Conservation (phyloP, 305 asterid genomes). For the Fraxinus baroniana region DNA sequence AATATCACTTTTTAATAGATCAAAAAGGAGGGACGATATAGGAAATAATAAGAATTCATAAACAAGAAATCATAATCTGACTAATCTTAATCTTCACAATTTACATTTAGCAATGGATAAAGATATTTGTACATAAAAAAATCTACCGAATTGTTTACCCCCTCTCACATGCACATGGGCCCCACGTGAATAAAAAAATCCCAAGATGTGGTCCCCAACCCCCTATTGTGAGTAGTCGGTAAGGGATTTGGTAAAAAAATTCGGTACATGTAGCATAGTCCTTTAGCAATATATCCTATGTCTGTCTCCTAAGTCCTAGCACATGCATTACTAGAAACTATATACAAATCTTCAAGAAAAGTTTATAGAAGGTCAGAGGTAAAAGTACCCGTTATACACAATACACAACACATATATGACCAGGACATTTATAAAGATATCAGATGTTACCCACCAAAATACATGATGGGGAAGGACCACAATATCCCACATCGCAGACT, state of each 20-base stretch:
- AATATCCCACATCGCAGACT: not conserved
- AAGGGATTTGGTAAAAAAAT: too few relatives aligned
- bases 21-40: not conserved
- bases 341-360: not conserved
- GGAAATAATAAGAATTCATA: not conserved
- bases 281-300: not conserved
- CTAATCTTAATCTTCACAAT: not conserved
- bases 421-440: not conserved
- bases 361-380: not conserved
- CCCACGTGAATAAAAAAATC: too few relatives aligned
- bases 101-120: not conserved
- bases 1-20: not conserved
- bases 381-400: not conserved
- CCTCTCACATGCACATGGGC: too few relatives aligned
- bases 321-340: not conserved
- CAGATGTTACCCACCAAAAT: not conserved
- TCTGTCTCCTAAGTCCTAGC: not conserved
- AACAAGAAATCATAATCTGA: not conserved
- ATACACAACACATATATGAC: not conserved
- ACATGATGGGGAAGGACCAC: not conserved
- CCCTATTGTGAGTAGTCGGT: too few relatives aligned
- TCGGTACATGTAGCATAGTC: too few relatives aligned
- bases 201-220: too few relatives aligned
- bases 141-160: too few relatives aligned
- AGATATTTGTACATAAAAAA: too few relatives aligned